Evolutionary conservation across 805 yeast genomes (phyloP).

Genomic region (Lachancea thermotolerans): DNA sequence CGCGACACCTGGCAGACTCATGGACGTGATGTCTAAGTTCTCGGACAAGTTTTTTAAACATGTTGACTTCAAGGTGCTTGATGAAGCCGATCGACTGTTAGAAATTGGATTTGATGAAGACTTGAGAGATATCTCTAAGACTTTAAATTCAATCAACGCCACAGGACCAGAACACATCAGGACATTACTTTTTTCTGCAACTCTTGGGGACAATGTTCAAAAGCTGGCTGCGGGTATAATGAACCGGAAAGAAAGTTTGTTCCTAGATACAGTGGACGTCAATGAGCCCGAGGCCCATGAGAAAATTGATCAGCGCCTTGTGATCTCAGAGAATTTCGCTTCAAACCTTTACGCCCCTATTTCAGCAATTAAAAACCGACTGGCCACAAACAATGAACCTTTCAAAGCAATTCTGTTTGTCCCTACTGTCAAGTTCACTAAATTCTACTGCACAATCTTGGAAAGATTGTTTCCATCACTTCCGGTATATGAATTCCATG

Average conservation of each 20-base stretch:
- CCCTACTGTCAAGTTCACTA: conserved; percentile 69
- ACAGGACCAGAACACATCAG: conserved; percentile 40
- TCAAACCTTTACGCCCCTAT: conserved; percentile 56
- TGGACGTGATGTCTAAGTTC: conserved; percentile 47
- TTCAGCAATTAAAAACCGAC: conserved; percentile 38
- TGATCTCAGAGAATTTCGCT: conserved; percentile 46
- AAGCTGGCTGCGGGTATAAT: conserved; percentile 54
- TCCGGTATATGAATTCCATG: conserved; percentile 50
- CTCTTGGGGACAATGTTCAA: conserved; percentile 64
- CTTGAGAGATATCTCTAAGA: conserved; percentile 49
- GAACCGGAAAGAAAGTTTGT: conserved; percentile 46
- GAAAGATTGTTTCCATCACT: conserved; percentile 18
- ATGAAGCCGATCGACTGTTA: conserved; percentile 86
- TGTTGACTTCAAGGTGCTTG: conserved; percentile 64
- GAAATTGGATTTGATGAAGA: conserved; percentile 74
- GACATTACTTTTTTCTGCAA: conserved; percentile 80
- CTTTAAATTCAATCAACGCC: conserved; percentile 34
- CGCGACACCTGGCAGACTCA: conserved; percentile 85
- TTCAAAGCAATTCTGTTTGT: conserved; percentile 80
- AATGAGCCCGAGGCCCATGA: conserved; percentile 75
- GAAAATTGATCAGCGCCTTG: conserved; percentile 62
- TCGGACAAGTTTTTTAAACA: conserved; percentile 42
- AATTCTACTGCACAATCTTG: conserved; percentile 44
- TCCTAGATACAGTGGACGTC: conserved; percentile 66
- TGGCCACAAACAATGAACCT: conserved; percentile 29